Evolutionary conservation across 2,329 filamentous ascomycete genomes (phyloP).

Genomic region (Nothopassalora personata): DNA sequence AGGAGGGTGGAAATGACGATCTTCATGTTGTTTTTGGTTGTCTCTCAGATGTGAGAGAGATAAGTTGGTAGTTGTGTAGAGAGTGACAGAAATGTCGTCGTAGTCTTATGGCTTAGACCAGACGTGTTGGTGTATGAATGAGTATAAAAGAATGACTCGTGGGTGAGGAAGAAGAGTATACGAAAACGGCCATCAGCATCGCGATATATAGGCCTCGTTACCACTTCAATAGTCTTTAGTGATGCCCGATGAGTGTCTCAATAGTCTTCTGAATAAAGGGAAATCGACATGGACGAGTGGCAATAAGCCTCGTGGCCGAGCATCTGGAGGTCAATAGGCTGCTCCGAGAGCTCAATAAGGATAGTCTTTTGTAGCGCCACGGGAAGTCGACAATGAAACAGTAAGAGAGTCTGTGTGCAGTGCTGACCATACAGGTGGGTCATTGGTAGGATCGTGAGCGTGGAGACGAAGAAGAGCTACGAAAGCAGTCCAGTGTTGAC

Average conservation of each 20-base stretch:
- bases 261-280: slow-evolving; percentile 15
- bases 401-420: neutral
- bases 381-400: neutral
- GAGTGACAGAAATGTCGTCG: slow-evolving; percentile 3
- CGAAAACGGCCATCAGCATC: slow-evolving; percentile 11
- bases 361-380: neutral
- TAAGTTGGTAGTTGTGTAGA: slow-evolving; percentile 3
- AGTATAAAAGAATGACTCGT: slow-evolving; percentile 25
- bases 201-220: slow-evolving; percentile 15
- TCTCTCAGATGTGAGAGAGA: slow-evolving; percentile 1
- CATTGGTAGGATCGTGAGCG: neutral
- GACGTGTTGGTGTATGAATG: slow-evolving; percentile 13
- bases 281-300: slow-evolving; percentile 1
- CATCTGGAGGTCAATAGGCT: neutral
- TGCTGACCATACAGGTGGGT: neutral
- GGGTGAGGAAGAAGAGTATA: slow-evolving; percentile 16
- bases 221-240: neutral
- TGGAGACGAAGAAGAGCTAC: neutral
- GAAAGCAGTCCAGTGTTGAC: neutral
- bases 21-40: slow-evolving; percentile 23
- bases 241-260: slow-evolving; percentile 10
- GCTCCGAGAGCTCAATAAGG: slow-evolving; percentile 6
- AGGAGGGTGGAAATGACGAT: slow-evolving; percentile 18
- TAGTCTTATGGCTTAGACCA: slow-evolving; percentile 15
- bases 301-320: neutral